phyloP scores from a whole-genome alignment of 225 moss, liverwort and hornwort species.

The Thuidium tamariscinum region DNA sequence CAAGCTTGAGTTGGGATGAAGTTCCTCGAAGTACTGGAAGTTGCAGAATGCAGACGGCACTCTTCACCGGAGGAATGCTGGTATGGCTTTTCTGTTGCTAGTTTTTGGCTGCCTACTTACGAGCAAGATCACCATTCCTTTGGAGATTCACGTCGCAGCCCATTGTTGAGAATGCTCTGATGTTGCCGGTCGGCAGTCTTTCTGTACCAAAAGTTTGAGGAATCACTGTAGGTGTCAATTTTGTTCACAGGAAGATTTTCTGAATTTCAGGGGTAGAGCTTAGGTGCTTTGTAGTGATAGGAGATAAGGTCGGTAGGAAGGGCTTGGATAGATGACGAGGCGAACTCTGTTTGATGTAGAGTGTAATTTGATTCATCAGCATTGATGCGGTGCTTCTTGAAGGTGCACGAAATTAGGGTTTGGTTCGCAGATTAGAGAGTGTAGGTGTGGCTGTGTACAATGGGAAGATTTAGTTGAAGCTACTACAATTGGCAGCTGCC shows the following conservation, averaged over 20 bases:
- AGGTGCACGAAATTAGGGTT: not conserved
- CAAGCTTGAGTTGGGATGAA: not conserved
- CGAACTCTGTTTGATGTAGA: not conserved
- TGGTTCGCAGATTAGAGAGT: not conserved
- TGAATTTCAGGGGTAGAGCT: not conserved
- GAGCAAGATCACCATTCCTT: not conserved
- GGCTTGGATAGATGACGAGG: not conserved
- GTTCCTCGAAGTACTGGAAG: not conserved
- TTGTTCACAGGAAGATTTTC: not conserved
- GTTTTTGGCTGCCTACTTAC: not conserved
- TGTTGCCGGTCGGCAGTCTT: not conserved
- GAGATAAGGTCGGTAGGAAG: not conserved
- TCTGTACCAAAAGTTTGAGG: not conserved
- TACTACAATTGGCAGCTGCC: conserved; percentile 2
- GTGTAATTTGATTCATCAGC: not conserved
- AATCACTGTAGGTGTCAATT: not conserved
- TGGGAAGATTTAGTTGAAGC: not conserved
- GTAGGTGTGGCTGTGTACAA: not conserved
- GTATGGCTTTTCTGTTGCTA: not conserved
- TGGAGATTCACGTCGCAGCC: not conserved
- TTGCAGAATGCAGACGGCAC: not conserved
- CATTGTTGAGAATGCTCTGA: not conserved
- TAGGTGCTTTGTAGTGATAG: not conserved
- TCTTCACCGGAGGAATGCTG: not conserved
- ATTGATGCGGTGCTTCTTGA: not conserved